Base-by-base conservation (phyloP, 164 flowering plant species). In the Dillenia suffruticosa region DNA sequence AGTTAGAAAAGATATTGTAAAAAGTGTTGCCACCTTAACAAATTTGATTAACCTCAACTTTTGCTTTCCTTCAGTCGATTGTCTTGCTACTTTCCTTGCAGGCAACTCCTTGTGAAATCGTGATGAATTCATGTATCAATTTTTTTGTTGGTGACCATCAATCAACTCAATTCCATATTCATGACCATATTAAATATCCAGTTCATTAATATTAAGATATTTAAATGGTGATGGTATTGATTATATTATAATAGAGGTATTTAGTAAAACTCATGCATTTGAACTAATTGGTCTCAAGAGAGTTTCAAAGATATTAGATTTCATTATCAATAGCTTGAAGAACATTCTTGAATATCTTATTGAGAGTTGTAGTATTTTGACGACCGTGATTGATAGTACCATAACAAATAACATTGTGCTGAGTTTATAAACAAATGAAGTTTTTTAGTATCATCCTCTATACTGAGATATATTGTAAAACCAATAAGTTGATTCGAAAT, bases 271-370 rank as follows among this genome's bases (percentile, higher is more conserved):
- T 47, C 9, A 56, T 54, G 64, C 59, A 10, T 52, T 70, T 44
- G 68, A 56, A 46, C 45, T 70, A 4, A 13, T 59, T 15, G 52
- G 43, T 47, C 73, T 64, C 60, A 56, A 56, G 51, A 53, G 24
- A 51, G 8, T 70, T 15, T 5, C 46, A 13, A 54, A 24, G 1
- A n/a, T 70, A 15, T 64, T 69, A 8, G 69, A 65, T 4, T 64
- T 64, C 57, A 65, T 57, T 9, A 19, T 49, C 2, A 14, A 4
- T 3, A 61, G 49, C 40, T 15, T 61, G 65, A 50, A 54, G 51
- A 0, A 11, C 0, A n/a, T 70, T 32, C 17, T 22, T 49, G 57
- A 54, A 24, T 70, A 65, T 50, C 40, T 53, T 16, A 13, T 70
- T 13, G 51, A 64, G 24, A n/a, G 49, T 3, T 70, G 73, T 48